Evolutionary conservation across 2,329 filamentous ascomycete species (phyloP).

Genomic region (Pezicula radicicola): DNA sequence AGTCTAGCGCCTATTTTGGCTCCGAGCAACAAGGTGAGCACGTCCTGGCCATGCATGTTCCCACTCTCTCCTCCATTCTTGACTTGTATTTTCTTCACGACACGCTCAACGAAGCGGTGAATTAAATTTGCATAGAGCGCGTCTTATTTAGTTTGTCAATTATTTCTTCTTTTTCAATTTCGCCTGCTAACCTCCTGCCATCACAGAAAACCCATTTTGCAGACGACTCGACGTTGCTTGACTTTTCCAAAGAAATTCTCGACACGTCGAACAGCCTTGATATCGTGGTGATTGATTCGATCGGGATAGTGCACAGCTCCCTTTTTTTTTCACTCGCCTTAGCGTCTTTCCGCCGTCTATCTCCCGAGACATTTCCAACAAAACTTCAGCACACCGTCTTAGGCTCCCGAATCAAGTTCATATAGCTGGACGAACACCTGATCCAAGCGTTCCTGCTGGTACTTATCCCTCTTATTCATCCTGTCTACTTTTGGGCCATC

Average conservation of each 20-base stretch:
- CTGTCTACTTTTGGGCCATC: slow-evolving; percentile 6
- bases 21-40: slow-evolving; percentile 16
- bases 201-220: too few relatives aligned
- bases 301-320: slow-evolving; percentile 7
- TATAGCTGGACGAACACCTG: slow-evolving; percentile 26
- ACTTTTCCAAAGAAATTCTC: not conserved
- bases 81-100: too few relatives aligned
- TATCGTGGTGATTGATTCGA: not conserved
- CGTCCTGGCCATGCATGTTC: slow-evolving; percentile 23
- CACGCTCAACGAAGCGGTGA: too few relatives aligned
- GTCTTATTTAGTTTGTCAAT: too few relatives aligned
- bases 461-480: slow-evolving; percentile 18
- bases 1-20: slow-evolving; percentile 15
- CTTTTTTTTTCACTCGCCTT: not conserved
- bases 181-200: too few relatives aligned
- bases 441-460: slow-evolving; percentile 22
- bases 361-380: slow-evolving; percentile 25
- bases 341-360: slow-evolving; percentile 8
- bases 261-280: not conserved
- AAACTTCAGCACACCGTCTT: slow-evolving; percentile 16
- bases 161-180: too few relatives aligned
- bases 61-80: not conserved
- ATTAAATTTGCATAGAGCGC: too few relatives aligned
- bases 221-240: not conserved
- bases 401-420: slow-evolving; percentile 18